phyloP scores from a whole-genome alignment of 2,329 filamentous ascomycete species.

The Passalora sequoiae region DNA sequence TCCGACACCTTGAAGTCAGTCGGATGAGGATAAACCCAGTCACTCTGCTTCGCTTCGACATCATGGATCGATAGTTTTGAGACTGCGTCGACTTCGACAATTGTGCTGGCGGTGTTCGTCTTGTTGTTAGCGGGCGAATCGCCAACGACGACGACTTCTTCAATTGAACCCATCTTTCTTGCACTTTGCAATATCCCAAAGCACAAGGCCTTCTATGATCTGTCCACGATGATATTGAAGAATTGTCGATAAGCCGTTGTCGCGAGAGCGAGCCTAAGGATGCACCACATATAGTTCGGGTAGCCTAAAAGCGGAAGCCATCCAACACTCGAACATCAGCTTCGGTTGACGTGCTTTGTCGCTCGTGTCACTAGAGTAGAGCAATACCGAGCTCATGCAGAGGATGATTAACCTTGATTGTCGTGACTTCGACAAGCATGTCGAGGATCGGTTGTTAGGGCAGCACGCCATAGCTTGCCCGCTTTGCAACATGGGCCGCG shows the following conservation, averaged over 20 bases:
- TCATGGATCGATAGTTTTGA: background rate
- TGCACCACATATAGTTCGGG: too few relatives aligned
- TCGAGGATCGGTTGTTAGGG: slow-evolving; percentile 4
- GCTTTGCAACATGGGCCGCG: slow-evolving; percentile 12
- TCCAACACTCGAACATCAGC: too few relatives aligned
- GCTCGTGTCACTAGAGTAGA: too few relatives aligned
- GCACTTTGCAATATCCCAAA: too few relatives aligned
- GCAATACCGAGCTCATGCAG: background rate
- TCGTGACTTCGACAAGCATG: slow-evolving; percentile 3
- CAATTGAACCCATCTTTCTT: slow-evolving; percentile 13
- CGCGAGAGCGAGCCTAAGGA: too few relatives aligned
- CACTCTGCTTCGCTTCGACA: background rate
- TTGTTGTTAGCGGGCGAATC: background rate
- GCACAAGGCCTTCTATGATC: too few relatives aligned
- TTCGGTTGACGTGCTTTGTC: too few relatives aligned
- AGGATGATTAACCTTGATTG: background rate
- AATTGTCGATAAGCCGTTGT: too few relatives aligned
- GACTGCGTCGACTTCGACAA: slow-evolving; percentile 8
- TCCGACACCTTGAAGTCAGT: slow-evolving; percentile 29
- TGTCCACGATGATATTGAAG: too few relatives aligned
- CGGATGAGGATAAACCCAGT: slow-evolving; percentile 27
- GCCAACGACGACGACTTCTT: too few relatives aligned
- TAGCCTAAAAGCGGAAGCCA: too few relatives aligned
- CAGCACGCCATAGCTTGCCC: slow-evolving; percentile 10
- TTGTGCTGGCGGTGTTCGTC: slow-evolving; percentile 7